Evolutionary conservation across 2,329 filamentous ascomycete species (phyloP), one percentile per base, ranked within the genome.

Genomic region (Decorospora gaudefroyi): DNA sequence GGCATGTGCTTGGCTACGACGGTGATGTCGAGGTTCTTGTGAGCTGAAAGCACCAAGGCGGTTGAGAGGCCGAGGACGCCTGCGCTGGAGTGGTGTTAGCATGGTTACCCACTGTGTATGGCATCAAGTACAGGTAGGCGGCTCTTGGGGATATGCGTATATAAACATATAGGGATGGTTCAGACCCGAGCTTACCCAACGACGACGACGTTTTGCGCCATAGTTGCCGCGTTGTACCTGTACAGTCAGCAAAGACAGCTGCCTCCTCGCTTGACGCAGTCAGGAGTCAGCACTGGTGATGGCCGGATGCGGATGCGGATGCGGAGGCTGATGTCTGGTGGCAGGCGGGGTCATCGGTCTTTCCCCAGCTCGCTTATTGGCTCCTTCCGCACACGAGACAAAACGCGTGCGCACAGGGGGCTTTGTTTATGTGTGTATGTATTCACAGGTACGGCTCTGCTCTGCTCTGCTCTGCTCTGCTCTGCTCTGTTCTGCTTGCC

Each of bases 1-100:
- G 90, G 90, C 88, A 95, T 93, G 67, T 95, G 87, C 67, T 93
- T 95, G 5, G 88, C 85, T 23, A 90, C 76, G 29, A 95, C 76
- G 85, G 64, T 90, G 53, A 95, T 72, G 17, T 75, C 74, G 55
- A 84, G 78, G 8, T 71, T 61, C 4, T 73, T 69, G 57, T 83
- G 77, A 46, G 76, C 75, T 9, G 83, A 83, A 10, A 87, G 72
- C 11, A 82, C 70, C 16, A 85, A 73, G 23, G 84, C 84, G 2
- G 82, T 85, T 2, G 84, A 86, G 38, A 87, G 75, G 17, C 83
- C 84, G 21, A 81, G 76, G 4, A 87, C 83, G 32, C 84, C 84
- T 37, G 84, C 84, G 37, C 82, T 85, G 53, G 11, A 23, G 26
- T 29, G 12, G 35, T 23, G 31, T 45, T 31, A 56, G 52, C 40